Conservation (phyloP, 768 basidiomycete genomes). For the Podaxis sp. region DNA sequence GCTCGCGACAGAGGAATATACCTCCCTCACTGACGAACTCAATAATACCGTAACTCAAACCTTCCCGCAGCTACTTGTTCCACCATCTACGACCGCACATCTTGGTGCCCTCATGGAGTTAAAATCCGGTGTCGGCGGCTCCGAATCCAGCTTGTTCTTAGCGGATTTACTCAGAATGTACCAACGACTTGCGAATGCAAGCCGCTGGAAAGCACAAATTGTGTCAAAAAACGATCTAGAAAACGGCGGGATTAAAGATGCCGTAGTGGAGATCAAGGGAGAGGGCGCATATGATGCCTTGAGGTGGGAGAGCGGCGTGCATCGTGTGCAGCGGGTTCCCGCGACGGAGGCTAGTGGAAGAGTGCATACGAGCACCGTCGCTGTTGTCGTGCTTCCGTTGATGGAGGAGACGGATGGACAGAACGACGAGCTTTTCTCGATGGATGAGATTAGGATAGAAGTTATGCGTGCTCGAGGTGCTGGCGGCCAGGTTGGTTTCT, state of each 20-base stretch:
- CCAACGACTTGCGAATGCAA: no score
- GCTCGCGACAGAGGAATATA: conserved; percentile 70
- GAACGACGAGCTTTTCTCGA: conserved; percentile 67
- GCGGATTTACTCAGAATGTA: conserved; percentile 36
- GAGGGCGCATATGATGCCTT: conserved; percentile 76
- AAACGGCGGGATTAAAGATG: conserved; percentile 73
- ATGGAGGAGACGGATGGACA: conserved; percentile 60
- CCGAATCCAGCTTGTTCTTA: conserved; percentile 83
- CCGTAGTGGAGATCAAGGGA: conserved; percentile 77
- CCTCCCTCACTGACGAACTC: conserved; percentile 38
- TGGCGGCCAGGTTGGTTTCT: conserved; percentile 77
- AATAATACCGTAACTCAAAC: conserved; percentile 36
- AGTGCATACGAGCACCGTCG: conserved; percentile 89
- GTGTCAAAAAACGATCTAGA: conserved; percentile 60
- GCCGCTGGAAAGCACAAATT: conserved; percentile 27
- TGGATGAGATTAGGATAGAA: conserved; percentile 88
- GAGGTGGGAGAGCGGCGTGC: conserved; percentile 93
- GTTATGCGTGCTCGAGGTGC: conserved; percentile 98
- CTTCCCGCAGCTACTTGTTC: conserved; percentile 75
- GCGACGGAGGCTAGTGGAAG: conserved; percentile 86
- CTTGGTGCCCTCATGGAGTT: conserved; percentile 86
- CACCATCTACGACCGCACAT: conserved; percentile 60
- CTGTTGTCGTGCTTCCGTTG: conserved; percentile 83
- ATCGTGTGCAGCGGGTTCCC: conserved; percentile 93
- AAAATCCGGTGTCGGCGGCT: conserved; percentile 91